Conservation (phyloP, 2,329 filamentous ascomycete genomes). For the Aspergillus sp. region DNA sequence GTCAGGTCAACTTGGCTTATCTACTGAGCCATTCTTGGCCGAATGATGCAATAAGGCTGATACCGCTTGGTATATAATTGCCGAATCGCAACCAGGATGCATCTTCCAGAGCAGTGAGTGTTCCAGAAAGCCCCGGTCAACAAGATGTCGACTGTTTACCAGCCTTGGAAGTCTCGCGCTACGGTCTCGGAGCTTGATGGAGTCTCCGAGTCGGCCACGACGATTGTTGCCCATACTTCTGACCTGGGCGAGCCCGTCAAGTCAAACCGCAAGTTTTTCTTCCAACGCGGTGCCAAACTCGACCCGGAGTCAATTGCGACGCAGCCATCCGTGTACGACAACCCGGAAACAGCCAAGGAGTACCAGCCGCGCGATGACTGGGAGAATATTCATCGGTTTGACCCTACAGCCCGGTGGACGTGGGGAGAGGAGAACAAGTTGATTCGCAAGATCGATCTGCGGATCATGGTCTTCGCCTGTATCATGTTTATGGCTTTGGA, state of each 20-base stretch:
- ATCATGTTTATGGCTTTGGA: constrained; percentile 46
- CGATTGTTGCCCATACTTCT: neutral
- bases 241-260: constrained; percentile 24
- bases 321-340: constrained; percentile 52
- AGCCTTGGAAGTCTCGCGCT: constrained; percentile 3
- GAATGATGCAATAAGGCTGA: constrained; percentile 13
- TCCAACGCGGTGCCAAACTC: constrained; percentile 26
- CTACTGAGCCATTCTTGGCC: constrained; percentile 6
- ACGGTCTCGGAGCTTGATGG: constrained; percentile 8
- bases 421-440: constrained; percentile 16
- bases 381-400: constrained; percentile 29
- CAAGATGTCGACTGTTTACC: constrained; percentile 16
- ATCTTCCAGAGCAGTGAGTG: neutral
- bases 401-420: constrained; percentile 18
- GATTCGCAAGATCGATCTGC: constrained; percentile 17
- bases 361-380: constrained; percentile 34
- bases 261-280: constrained; percentile 35
- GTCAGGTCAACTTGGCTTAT: neutral
- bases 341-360: constrained; percentile 44
- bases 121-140: neutral
- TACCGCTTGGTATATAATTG: neutral
- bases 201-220: constrained; percentile 1
- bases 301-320: constrained; percentile 37
- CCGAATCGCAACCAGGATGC: neutral
- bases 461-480: constrained; percentile 19